These are phyloP conservation scores for Cladosporium sp. DNA, from an alignment of 2,329 filamentous ascomycete species.

Conservation along the genomic window DNA sequence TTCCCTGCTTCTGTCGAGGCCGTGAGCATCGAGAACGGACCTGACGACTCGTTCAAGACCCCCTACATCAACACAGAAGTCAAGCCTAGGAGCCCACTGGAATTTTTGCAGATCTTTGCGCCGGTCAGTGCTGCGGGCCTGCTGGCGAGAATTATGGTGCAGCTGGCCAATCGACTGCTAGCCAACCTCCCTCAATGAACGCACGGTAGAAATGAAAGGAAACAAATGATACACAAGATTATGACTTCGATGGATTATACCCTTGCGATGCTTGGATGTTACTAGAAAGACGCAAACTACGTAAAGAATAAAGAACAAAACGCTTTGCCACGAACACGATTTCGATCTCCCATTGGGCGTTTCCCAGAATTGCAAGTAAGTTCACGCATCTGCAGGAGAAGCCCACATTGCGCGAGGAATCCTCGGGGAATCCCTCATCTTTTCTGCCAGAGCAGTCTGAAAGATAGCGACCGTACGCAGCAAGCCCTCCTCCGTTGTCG, in stretches of 20 bases:
- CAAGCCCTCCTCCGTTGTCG: neutral
- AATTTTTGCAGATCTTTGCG: conserved; percentile 43
- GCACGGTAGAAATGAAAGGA: neutral
- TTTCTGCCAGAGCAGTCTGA: neutral
- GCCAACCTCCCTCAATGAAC: neutral
- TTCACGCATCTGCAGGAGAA: neutral
- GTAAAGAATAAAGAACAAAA: neutral
- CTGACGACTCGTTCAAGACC: conserved; percentile 32
- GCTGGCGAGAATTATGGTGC: conserved; percentile 31
- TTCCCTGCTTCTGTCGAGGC: conserved; percentile 66
- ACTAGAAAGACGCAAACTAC: neutral
- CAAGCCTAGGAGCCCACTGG: conserved; percentile 33
- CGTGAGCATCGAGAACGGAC: conserved; percentile 28
- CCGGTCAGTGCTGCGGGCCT: conserved; percentile 35
- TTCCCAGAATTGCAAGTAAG: no score
- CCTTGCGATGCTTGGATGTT: neutral
- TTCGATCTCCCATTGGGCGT: no score
- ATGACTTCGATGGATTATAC: conserved; percentile 3
- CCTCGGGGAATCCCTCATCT: neutral
- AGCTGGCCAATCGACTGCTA: conserved; percentile 26
- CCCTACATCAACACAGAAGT: conserved; percentile 47
- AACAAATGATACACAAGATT: conserved; percentile 1
- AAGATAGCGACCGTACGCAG: neutral
- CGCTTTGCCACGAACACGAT: no score
- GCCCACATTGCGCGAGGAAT: neutral